Percentiles rank a stretch among this genome's conserved stretches.
Conservation (phyloP, 257 asterid species). For the Solanum gandarillasii region DNA sequence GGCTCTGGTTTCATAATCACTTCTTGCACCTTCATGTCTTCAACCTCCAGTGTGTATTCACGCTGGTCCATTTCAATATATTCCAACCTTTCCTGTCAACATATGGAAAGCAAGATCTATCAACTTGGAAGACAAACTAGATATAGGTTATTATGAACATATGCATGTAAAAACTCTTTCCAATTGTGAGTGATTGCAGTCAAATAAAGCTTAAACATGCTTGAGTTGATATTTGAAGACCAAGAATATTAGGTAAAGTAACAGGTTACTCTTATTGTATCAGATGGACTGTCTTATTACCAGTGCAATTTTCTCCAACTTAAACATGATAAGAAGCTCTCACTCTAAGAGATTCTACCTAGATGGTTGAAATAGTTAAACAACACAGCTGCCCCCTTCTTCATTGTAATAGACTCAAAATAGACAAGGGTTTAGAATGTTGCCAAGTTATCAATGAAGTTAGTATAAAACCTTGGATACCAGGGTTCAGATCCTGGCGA, state of each 20-base stretch:
- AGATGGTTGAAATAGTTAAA: not conserved
- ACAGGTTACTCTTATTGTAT: not conserved
- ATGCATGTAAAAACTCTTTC: not conserved
- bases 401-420: not conserved
- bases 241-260: not conserved
- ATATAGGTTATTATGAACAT: not conserved
- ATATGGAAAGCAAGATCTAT: not conserved
- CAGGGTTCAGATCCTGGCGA: not conserved
- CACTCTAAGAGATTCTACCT: not conserved
- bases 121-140: not conserved
- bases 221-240: not conserved
- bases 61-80: slow-evolving; percentile 61
- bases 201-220: not conserved
- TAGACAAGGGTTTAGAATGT: not conserved
- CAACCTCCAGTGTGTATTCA: slow-evolving; percentile 74
- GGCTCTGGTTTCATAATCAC: slow-evolving; percentile 73
- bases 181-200: not conserved
- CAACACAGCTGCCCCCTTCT: not conserved
- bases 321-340: not conserved
- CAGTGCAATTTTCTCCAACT: not conserved
- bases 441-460: not conserved
- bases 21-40: slow-evolving; percentile 65
- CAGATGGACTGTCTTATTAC: not conserved
- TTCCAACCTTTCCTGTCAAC: slow-evolving; percentile 63
- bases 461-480: not conserved